phyloP scores from a whole-genome alignment of 23 red algal species.

The Agarophyton chilense region DNA sequence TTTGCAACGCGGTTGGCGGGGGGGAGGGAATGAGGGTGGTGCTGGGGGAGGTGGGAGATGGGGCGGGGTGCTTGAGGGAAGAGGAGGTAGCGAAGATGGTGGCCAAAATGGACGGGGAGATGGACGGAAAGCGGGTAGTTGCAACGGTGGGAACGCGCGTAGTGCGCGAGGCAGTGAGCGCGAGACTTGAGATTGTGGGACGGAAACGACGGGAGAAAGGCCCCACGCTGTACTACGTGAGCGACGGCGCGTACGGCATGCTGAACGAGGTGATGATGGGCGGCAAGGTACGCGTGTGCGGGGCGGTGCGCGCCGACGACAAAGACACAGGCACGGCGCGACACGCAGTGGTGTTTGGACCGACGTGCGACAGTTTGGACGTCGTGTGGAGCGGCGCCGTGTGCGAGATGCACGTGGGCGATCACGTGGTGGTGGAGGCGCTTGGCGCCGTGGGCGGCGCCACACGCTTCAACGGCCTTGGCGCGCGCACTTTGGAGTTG shows the following conservation, averaged over 20 bases:
- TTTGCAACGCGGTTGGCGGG: neutral
- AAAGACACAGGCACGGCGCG: too few relatives aligned
- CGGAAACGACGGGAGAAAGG: neutral
- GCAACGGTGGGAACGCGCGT: slow-evolving; percentile 7
- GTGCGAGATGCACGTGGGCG: slow-evolving; percentile 58
- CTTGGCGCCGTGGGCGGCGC: slow-evolving; percentile 61
- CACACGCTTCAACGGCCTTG: slow-evolving; percentile 83
- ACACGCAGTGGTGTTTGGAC: slow-evolving; percentile 71
- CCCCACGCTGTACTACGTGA: slow-evolving; percentile 62
- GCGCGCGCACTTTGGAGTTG: neutral
- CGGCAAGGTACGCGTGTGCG: neutral
- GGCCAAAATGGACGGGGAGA: neutral
- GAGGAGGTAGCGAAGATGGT: slow-evolving; percentile 1
- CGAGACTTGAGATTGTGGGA: slow-evolving; percentile 14
- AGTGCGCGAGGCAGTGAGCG: slow-evolving; percentile 18
- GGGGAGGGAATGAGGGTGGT: neutral
- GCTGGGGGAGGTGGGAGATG: neutral
- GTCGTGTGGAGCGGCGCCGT: slow-evolving; percentile 58
- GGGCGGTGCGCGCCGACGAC: neutral
- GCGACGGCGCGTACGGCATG: slow-evolving; percentile 83
- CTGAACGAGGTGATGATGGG: slow-evolving; percentile 62
- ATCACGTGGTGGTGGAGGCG: slow-evolving; percentile 41
- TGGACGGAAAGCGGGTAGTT: neutral
- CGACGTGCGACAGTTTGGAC: slow-evolving; percentile 87
- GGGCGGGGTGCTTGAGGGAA: neutral